Conservation (phyloP, 2,329 filamentous ascomycete genomes). For the Allantophomopsis lycopodina region DNA sequence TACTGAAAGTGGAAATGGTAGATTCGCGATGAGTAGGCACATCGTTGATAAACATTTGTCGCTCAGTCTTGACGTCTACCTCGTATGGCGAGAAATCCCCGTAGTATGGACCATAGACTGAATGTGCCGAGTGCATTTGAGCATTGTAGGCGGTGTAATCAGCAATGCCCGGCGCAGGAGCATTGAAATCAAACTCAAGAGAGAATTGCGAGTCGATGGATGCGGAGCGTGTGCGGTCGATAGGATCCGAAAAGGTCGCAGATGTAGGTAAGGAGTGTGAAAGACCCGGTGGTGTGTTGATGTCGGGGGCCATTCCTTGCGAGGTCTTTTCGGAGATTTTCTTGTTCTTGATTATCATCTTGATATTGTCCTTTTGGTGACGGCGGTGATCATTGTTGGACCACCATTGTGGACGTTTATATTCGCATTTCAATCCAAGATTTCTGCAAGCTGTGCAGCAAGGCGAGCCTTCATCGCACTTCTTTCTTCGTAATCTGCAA, state of each 20-base stretch:
- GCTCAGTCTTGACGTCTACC: conserved; percentile 90
- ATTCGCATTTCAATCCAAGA: conserved; percentile 81
- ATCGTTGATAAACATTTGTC: conserved; percentile 87
- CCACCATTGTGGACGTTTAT: conserved; percentile 97
- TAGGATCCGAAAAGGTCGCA: conserved; percentile 63
- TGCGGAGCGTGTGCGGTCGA: conserved; percentile 58
- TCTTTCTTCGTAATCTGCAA: conserved; percentile 52
- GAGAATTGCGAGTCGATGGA: conserved; percentile 74
- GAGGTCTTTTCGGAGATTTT: conserved; percentile 80
- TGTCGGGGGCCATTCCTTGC: conserved; percentile 30
- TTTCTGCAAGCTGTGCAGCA: conserved; percentile 50
- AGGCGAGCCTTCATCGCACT: conserved; percentile 52
- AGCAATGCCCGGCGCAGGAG: conserved; percentile 29
- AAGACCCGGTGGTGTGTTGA: conserved; percentile 59
- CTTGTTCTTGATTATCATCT: conserved; percentile 93
- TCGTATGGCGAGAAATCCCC: conserved; percentile 69
- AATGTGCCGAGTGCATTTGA: conserved; percentile 38
- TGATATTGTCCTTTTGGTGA: conserved; percentile 87
- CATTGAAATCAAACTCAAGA: conserved; percentile 58
- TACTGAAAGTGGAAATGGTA: conserved; percentile 83
- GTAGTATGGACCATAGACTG: conserved; percentile 25
- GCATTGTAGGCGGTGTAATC: conserved; percentile 49
- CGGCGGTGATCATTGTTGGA: conserved; percentile 78
- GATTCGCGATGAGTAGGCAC: conserved; percentile 76
- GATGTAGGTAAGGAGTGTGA: conserved; percentile 74